Evolutionary conservation across 2,329 filamentous ascomycete species (phyloP), one percentile per base, ranked within the genome.

Genomic region (Gyromitra esculenta): DNA sequence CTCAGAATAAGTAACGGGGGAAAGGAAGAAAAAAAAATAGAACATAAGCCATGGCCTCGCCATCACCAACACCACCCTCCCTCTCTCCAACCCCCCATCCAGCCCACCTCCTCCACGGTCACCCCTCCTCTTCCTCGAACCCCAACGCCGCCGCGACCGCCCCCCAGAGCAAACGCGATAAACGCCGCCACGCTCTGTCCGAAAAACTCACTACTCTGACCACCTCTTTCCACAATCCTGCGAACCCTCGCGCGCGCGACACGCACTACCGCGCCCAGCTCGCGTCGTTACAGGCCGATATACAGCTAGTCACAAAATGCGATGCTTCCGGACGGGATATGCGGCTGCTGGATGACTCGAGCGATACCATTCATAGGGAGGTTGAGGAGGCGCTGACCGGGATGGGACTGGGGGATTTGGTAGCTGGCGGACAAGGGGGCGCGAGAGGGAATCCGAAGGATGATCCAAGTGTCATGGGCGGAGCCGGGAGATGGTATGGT

Each of bases 231-330:
- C 89, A 90, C 79, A 79, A 78, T 63, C 77, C 77, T 18, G 71
- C 77, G 2, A 78, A 79, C 43, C 77, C 77, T 35, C 89, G 91
- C 78, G 94, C 97, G 82, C 89, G 92, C 79, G 93, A 97, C 83
- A 86, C 88, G 78, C 90, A 93, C 81, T 98, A 97, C 84, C 90
- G 94, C 78, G 92, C 96, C 79, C 93, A 97, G 84, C 88, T 97
- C 1, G 91, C 96, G 81, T 93, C 93, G 80, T 89, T 97, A n/a
- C 94, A 97, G 84, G 90, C 93, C 79, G 94, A 97, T 83, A 94
- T 94, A 84, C 92, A 89, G 75, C 87, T 97, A 59, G 93, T 97
- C 79, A 90, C 93, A 83, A 90, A 92, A 80, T 92, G 96, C 67
- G 91, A 97, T 81, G 91, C 92, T 0, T 96, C 97, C 83, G 86